Conservation (phyloP, 208 protist species). For the Acanthamoeba healyi region DNA sequence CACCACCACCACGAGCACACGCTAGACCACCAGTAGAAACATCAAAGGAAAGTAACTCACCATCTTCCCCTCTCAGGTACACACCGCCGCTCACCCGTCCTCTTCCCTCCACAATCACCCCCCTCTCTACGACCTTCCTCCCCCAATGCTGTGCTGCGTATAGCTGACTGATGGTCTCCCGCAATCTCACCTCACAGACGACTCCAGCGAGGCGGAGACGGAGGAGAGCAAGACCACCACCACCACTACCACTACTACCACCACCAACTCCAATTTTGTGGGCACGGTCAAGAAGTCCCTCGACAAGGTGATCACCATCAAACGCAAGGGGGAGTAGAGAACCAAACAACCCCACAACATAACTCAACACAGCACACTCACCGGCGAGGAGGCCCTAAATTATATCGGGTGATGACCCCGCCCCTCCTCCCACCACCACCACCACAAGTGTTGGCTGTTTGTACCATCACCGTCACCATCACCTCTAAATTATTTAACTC, state of each 20-base stretch:
- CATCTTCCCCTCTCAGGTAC: not conserved
- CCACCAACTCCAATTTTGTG: constrained; percentile 6
- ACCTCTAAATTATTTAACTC: no score
- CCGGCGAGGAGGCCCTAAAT: no score
- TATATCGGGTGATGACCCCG: no score
- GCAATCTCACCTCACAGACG: not conserved
- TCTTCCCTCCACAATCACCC: no score
- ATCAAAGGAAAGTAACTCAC: not conserved
- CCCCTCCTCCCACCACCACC: not conserved
- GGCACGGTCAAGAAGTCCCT: constrained; percentile 4
- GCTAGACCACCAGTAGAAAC: not conserved
- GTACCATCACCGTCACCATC: no score
- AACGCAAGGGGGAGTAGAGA: constrained; percentile 23
- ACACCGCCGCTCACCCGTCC: not conserved
- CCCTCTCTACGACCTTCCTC: no score
- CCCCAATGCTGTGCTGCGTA: not conserved
- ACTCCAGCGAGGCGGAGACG: not conserved
- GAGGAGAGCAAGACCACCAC: not conserved
- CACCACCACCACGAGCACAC: not conserved
- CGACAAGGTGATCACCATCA: constrained; percentile 23
- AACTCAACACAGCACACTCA: no score
- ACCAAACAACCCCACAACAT: not conserved
- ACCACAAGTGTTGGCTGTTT: no score
- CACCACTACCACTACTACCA: not conserved
- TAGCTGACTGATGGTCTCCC: not conserved